phyloP scores from a whole-genome alignment of 1,284 basidiomycete genomes.

The Papiliotrema nemorosa region DNA sequence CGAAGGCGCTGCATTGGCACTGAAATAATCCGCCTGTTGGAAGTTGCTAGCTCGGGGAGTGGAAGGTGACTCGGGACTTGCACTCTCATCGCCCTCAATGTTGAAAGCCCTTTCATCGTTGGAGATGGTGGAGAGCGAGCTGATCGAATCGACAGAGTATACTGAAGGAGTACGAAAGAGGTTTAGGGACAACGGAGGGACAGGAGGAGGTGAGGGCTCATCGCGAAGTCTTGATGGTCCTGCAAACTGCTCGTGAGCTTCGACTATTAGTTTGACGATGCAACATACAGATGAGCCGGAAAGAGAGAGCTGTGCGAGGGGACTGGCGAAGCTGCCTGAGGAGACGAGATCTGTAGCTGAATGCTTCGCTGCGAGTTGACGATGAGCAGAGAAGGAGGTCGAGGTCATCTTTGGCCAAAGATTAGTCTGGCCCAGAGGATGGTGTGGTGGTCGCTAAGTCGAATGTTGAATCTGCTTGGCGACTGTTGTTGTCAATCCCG shows the following conservation, averaged over 20 bases:
- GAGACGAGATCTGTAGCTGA: slow-evolving; percentile 12
- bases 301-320: slow-evolving; percentile 13
- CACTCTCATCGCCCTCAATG: neutral
- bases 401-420: neutral
- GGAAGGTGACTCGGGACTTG: slow-evolving; percentile 7
- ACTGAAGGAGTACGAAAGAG: slow-evolving; percentile 39
- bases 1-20: slow-evolving; percentile 4
- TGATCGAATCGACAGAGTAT: slow-evolving; percentile 26
- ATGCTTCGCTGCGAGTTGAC: slow-evolving; percentile 7
- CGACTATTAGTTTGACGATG: neutral
- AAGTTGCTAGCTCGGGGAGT: slow-evolving; percentile 23
- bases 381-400: neutral
- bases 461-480: neutral
- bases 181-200: slow-evolving; percentile 41
- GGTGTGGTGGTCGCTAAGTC: neutral
- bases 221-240: slow-evolving; percentile 1
- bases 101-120: slow-evolving; percentile 7
- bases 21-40: slow-evolving; percentile 3
- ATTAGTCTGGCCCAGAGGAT: neutral
- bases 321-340: slow-evolving; percentile 17
- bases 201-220: slow-evolving; percentile 12
- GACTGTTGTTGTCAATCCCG: neutral
- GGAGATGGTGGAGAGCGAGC: slow-evolving; percentile 16
- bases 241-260: slow-evolving; percentile 3
- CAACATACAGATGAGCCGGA: slow-evolving; percentile 1